Percentiles rank a stretch among this genome's conserved stretches.
phyloP scores from a whole-genome alignment of 2,329 filamentous ascomycete species.

The Trichothecium sympodiale region DNA sequence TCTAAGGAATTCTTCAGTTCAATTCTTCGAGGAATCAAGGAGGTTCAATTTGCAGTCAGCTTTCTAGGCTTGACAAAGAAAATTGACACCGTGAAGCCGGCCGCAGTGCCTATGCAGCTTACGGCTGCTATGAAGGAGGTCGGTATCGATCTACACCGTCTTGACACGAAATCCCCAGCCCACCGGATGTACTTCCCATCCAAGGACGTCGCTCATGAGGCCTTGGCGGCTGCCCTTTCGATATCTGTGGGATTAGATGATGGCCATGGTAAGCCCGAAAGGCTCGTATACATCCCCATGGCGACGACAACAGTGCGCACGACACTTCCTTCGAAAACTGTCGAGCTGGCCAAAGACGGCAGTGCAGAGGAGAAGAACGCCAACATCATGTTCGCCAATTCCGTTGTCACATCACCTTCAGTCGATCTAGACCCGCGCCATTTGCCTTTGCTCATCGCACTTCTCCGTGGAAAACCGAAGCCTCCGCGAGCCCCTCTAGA shows the following conservation, averaged over 20 bases:
- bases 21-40: slow-evolving; percentile 82
- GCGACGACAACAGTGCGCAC: slow-evolving; percentile 91
- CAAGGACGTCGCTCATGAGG: slow-evolving; percentile 89
- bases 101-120: slow-evolving; percentile 62
- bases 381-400: slow-evolving; percentile 92
- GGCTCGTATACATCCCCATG: slow-evolving; percentile 91
- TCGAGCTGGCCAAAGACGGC: slow-evolving; percentile 64
- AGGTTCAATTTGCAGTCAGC: slow-evolving; percentile 90
- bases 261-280: slow-evolving; percentile 73
- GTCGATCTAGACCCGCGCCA: slow-evolving; percentile 88
- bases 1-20: slow-evolving; percentile 89
- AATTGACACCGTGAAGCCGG: slow-evolving; percentile 55
- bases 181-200: slow-evolving; percentile 98
- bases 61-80: slow-evolving; percentile 80
- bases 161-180: slow-evolving; percentile 85
- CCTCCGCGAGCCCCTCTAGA: slow-evolving; percentile 23
- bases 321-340: slow-evolving; percentile 86
- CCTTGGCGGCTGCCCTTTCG: slow-evolving; percentile 80
- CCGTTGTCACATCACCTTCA: slow-evolving; percentile 91
- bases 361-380: slow-evolving; percentile 76
- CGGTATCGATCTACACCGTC: slow-evolving; percentile 79
- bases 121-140: slow-evolving; percentile 95
- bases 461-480: slow-evolving; percentile 50
- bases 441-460: slow-evolving; percentile 70
- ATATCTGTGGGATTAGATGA: slow-evolving; percentile 88